These are phyloP conservation scores for Mrakia gelida DNA, from an alignment of 768 basidiomycete species.

Conservation along the genomic window DNA sequence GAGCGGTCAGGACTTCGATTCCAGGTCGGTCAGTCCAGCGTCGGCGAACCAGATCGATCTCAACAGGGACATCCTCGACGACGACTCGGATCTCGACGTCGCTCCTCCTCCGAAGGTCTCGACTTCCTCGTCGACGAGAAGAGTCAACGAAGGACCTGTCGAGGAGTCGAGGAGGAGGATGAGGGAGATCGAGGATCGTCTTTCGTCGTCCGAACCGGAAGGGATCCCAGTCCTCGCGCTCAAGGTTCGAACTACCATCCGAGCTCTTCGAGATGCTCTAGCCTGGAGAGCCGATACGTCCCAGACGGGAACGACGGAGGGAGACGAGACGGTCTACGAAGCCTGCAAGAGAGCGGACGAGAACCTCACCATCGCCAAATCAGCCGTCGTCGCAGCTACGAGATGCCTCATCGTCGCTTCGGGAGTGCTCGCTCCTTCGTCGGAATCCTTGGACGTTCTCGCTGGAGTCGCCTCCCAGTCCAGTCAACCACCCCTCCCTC, in stretches of 20 bases:
- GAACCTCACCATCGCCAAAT: background rate
- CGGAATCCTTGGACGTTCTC: background rate
- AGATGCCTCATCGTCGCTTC: constrained; percentile 16
- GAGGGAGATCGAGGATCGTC: constrained; percentile 26
- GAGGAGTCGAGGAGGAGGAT: constrained; percentile 16
- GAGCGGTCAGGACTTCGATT: background rate
- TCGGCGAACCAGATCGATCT: constrained; percentile 4
- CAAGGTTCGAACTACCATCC: constrained; percentile 27
- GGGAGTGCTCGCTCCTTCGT: constrained; percentile 11
- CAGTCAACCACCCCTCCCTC: background rate
- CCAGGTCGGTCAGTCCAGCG: background rate
- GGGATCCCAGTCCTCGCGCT: constrained; percentile 31
- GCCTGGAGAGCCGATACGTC: background rate
- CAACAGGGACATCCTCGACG: constrained; percentile 4
- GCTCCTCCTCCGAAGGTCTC: background rate
- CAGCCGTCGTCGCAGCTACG: constrained; percentile 11
- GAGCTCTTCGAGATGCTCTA: constrained; percentile 20
- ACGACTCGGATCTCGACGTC: constrained; percentile 18
- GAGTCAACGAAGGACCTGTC: background rate
- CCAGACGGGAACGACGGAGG: background rate
- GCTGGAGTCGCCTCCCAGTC: background rate
- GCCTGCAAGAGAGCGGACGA: background rate
- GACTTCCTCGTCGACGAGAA: background rate
- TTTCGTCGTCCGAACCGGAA: constrained; percentile 21
- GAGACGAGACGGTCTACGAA: background rate